Evolutionary conservation across 345 rosid genomes (phyloP), one percentile per base, ranked within the genome.

Genomic region (Salix viminalis): DNA sequence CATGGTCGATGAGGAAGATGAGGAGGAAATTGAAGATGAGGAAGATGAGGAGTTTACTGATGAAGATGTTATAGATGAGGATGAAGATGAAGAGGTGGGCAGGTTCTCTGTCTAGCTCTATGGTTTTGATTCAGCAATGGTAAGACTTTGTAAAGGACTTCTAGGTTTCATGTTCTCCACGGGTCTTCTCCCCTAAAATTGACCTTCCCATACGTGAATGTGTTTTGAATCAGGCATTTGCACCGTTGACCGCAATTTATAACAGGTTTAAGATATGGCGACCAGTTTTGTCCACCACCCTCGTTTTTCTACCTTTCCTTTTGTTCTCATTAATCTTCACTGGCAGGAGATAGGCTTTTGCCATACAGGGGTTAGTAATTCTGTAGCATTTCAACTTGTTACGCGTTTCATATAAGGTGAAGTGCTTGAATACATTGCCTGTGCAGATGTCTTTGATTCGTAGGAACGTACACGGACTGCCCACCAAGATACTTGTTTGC

Each of bases 1-100:
- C n/a, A 71, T 77, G 88, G 76, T 86, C 42, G 72, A 73, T 58
- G 74, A 75, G 2, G 88, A 87, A 32, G 88, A 85, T 26, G 28
- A 26, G 28, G 28, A 26, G 28, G 28, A 26, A 26, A 26, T 26
- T 24, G 26, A 24, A 24, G 26, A 24, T 1, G 87, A 85, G 64
- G 80, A 76, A 54, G 39, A 50, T 7, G 79, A 74, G 76, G 77
- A 67, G 65, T 83, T 75, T 77, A 80, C 71, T 9, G 89, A 85
- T 3, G 84, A 80, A 73, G 86, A 80, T 79, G 85, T 52, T 52
- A 78, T 82, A 11, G 90, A 88, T 42, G 96, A 90, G 69, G 69
- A 36, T 66, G 62, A 23, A 67, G 92, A 88, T 46, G 94, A 90
- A 37, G 90, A 90, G 85, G 78, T 85, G 79, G 68, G 74, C 36